Percentiles rank a stretch among this genome's conserved stretches.
Evolutionary conservation across 257 asterid genomes (phyloP).

Genomic region (Coffea canephora): DNA sequence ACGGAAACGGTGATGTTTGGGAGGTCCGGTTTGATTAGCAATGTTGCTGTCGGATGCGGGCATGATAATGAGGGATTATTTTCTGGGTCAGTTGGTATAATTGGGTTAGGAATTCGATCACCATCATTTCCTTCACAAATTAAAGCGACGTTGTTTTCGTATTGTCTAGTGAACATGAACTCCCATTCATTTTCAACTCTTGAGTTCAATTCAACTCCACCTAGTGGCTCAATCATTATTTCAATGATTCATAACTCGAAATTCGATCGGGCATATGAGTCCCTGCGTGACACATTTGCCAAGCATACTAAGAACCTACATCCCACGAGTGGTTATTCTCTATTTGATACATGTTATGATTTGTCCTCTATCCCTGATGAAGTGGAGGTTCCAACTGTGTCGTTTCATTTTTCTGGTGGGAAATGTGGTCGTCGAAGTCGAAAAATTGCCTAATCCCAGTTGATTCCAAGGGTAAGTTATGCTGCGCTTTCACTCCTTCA

Average conservation of each 20-base stretch:
- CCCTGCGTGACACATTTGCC: slow-evolving; percentile 46
- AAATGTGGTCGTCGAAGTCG: slow-evolving; percentile 38
- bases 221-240: slow-evolving; percentile 43
- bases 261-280: slow-evolving; percentile 39
- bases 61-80: slow-evolving; percentile 60
- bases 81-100: slow-evolving; percentile 50
- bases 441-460: slow-evolving; percentile 55
- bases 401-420: slow-evolving; percentile 50
- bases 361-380: slow-evolving; percentile 22
- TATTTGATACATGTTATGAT: slow-evolving; percentile 69
- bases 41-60: slow-evolving; percentile 66
- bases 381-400: slow-evolving; percentile 54
- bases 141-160: slow-evolving; percentile 57
- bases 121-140: slow-evolving; percentile 55
- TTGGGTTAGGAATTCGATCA: slow-evolving; percentile 61
- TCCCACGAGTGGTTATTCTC: slow-evolving; percentile 29
- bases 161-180: slow-evolving; percentile 71
- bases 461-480: slow-evolving; percentile 43
- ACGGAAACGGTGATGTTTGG: slow-evolving; percentile 61
- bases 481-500: slow-evolving; percentile 66
- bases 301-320: slow-evolving; percentile 24
- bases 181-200: slow-evolving; percentile 51
- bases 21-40: slow-evolving; percentile 29
- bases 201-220: slow-evolving; percentile 57
- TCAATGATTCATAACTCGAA: slow-evolving; percentile 41